Base-by-base conservation (phyloP, 306 rosid genomes). In the Corylus americana region DNA sequence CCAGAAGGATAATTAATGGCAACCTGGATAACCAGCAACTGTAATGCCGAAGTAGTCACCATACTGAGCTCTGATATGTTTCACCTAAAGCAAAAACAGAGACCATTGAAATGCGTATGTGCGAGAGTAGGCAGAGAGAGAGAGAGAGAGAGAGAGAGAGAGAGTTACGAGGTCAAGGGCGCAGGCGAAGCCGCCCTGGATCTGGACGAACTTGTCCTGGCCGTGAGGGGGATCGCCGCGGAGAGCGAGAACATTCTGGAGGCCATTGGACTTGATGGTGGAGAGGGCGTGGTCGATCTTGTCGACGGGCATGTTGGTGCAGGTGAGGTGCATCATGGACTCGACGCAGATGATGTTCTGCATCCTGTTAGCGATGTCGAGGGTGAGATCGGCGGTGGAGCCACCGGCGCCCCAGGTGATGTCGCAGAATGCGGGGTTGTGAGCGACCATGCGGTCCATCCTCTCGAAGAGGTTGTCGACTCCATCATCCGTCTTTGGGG, bases 341-440 rank as follows among this genome's bases (percentile, higher is more conserved):
- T 93, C 99, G 5, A 96, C 99, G 57, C 99, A 91, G n/a, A 93
- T 82, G 74, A 83, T 70, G 78, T 96, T 96, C 93, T 96, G 99
- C 97, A 96, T 96, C 86, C 79, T 89, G 81, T 92, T 91, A 3
- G 99, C 88, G 16, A 96, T 96, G 83, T 93, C 96, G 55, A 96
- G 85, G 2, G 98, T 96, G 64, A 96, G 85, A 87, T 96, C 98
- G 6, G 98, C 98, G 0, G 98, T 93, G 22, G 98, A 85, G 48
- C 99, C 99, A 45, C 99, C 98, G 8, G 98, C 98, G 17, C 99
- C 99, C 99, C 99, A 91, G 3, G 99, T 96, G 58, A 96, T 93
- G 78, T 96, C 99, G 59, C 99, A 96, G 83, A 93, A 96, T 2
- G 96, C 18, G 7, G 99, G 98, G 75, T 87, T 90, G 78, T 96